Percentiles rank a stretch among this genome's conserved stretches.
Conservation (phyloP, 1,139 yeast genomes). For the Candida buenavistaensis region DNA sequence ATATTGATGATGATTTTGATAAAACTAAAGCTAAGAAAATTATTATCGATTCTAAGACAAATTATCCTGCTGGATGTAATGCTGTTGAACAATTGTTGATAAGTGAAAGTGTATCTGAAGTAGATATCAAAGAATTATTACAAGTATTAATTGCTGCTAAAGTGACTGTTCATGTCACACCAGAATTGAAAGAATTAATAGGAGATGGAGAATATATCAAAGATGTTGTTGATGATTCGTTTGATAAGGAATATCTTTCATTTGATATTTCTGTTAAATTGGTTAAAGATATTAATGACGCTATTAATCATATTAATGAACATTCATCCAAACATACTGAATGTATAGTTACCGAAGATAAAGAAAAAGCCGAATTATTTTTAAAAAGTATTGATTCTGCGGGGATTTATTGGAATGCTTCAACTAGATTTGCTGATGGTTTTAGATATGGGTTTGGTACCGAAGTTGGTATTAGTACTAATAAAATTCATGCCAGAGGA, state of each 20-base stretch:
- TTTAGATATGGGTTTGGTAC: slow-evolving; percentile 98
- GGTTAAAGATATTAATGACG: slow-evolving; percentile 60
- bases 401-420: slow-evolving; percentile 98
- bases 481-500: slow-evolving; percentile 96
- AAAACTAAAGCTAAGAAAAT: slow-evolving; percentile 72
- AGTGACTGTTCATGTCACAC: slow-evolving; percentile 70
- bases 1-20: slow-evolving; percentile 75
- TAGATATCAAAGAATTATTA: slow-evolving; percentile 43
- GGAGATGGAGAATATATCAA: slow-evolving; percentile 19
- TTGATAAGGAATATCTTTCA: slow-evolving; percentile 80
- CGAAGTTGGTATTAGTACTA: slow-evolving; percentile 96
- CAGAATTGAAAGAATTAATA: slow-evolving; percentile 41
- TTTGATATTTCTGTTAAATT: slow-evolving; percentile 75
- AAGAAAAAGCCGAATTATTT: slow-evolving; percentile 70
- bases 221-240: slow-evolving; percentile 57
- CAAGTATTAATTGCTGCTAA: slow-evolving; percentile 57
- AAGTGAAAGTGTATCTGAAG: slow-evolving; percentile 49
- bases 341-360: slow-evolving; percentile 76
- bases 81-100: slow-evolving; percentile 87
- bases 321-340: slow-evolving; percentile 98
- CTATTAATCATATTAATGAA: slow-evolving; percentile 77
- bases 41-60: slow-evolving; percentile 84
- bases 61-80: slow-evolving; percentile 98
- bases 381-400: slow-evolving; percentile 89
- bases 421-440: slow-evolving; percentile 97